Conservation (phyloP, 768 basidiomycete species). For the Amanita rimosa region DNA sequence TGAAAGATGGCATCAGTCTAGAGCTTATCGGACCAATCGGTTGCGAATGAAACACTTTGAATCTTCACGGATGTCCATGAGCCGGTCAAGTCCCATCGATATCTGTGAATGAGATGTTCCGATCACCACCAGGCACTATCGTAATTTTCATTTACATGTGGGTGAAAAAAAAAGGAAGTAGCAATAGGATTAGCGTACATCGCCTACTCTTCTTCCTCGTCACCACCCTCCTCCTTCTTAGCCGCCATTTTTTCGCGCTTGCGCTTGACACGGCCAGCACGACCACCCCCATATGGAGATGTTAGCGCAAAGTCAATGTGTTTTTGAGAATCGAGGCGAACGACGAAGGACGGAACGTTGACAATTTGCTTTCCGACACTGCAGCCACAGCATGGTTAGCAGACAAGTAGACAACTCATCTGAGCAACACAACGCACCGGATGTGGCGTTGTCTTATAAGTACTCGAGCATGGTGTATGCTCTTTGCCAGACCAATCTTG, state of each 20-base stretch:
- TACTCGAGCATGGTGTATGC: conserved; percentile 96
- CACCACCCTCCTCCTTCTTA: conserved; percentile 83
- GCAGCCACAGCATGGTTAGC: conserved; percentile 1
- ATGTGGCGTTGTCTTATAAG: conserved; percentile 98
- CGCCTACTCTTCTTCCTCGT: conserved; percentile 79
- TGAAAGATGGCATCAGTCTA: no score
- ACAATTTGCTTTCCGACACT: conserved; percentile 99
- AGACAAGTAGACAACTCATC: background rate
- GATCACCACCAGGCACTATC: background rate
- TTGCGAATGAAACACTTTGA: no score
- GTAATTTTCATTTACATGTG: conserved; percentile 9
- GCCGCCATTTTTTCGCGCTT: conserved; percentile 93
- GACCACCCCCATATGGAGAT: conserved; percentile 93
- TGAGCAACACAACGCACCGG: conserved; percentile 45
- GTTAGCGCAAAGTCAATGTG: conserved; percentile 99
- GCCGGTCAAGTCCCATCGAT: no score
- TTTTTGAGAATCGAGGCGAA: conserved; percentile 98
- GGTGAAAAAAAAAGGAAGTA: conserved; percentile 21
- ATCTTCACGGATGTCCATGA: no score
- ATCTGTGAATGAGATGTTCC: background rate
- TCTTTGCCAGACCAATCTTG: conserved; percentile 97
- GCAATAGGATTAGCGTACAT: background rate
- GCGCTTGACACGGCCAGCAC: conserved; percentile 94
- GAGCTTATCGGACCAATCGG: no score
- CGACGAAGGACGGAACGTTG: conserved; percentile 97